Evolutionary conservation across 139 green algal genomes (phyloP), one percentile per base, ranked within the genome.

Genomic region (Desmodesmus armatus): DNA sequence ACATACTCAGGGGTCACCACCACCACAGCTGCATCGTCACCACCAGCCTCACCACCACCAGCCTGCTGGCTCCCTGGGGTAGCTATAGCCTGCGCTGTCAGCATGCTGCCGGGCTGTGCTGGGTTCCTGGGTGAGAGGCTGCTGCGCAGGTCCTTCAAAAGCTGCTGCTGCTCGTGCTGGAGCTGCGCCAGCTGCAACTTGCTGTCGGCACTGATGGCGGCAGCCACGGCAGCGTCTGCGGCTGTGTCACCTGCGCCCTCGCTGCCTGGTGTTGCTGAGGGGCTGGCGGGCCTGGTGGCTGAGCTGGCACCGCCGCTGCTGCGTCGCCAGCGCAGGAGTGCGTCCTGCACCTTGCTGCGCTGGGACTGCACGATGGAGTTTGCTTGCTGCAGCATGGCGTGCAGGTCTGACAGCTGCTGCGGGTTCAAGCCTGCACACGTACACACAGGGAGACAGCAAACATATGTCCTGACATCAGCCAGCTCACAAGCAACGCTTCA

Each of bases 91-190:
- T 25, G n/a, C 13, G 65, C 65, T n/a, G 33, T 13, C 47, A 21
- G 47, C 9, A 55, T 21, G 33, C 65, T 72, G 33, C 47, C 25
- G 21, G 35, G 15, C 47, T n/a, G 37, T 21, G 35, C 71, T 79
- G 71, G n/a, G n/a, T n/a, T n/a, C n/a, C 71, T 79, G 27, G 33
- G 29, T 66, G 73, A 66, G 31, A 80, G 37, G 19, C n/a, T 67
- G 47, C 49, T 67, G n/a, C n/a, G n/a, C 15, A 80, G 73, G 47
- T 80, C 73, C 49, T 51, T 67, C 49, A 67, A 23, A 17, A 80
- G 33, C 49, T 67, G 73, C 29, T 27, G 49, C 49, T 80, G 73
- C 33, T 80, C 73, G 4, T 80, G 43, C 49, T 80, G 73, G 47
- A 80, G 49, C 73, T 49, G 67, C 2, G 73, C 73, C 47, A 80